These are phyloP conservation scores for Porodaedalea pini DNA, from an alignment of 1,284 basidiomycete species.

Conservation along the genomic window DNA sequence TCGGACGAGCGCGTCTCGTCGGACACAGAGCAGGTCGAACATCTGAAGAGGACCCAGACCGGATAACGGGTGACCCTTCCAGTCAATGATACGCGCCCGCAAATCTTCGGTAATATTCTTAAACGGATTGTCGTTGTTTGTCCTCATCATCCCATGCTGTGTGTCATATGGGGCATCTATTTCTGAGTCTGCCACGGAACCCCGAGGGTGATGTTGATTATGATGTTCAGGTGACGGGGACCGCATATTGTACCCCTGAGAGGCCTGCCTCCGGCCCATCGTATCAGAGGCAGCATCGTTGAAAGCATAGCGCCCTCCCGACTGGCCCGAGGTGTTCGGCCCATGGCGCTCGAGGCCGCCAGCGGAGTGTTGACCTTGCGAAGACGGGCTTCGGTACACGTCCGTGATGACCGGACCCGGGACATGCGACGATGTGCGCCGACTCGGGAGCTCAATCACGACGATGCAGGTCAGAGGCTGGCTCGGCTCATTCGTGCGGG, in stretches of 20 bases:
- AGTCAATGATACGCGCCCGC: conserved; percentile 84
- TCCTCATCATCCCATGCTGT: conserved; percentile 4
- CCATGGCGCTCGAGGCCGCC: conserved; percentile 10
- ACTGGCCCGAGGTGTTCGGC: conserved; percentile 5
- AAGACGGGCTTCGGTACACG: conserved; percentile 25
- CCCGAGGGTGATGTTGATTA: conserved; percentile 8
- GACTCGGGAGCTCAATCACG: conserved; percentile 80
- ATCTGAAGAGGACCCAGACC: conserved; percentile 86
- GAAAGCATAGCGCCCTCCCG: conserved; percentile 11
- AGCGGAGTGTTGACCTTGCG: conserved; percentile 29
- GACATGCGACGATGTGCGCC: conserved; percentile 52
- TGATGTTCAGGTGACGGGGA: conserved; percentile 20
- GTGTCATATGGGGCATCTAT: conserved; percentile 20
- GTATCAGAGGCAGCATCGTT: conserved; percentile 14
- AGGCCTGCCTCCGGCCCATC: conserved; percentile 10
- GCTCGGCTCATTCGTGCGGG: conserved; percentile 65
- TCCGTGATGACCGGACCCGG: conserved; percentile 59
- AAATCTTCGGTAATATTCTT: conserved; percentile 82
- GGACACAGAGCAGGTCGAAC: conserved; percentile 86
- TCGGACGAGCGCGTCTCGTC: conserved; percentile 81
- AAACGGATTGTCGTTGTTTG: conserved; percentile 65
- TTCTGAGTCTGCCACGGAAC: conserved; percentile 20
- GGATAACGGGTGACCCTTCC: conserved; percentile 87
- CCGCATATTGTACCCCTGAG: conserved; percentile 11
- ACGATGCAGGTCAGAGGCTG: conserved; percentile 89